These are phyloP conservation scores for Colletotrichum tropicale DNA, from an alignment of 2,329 filamentous ascomycete genomes.

Conservation along the genomic window DNA sequence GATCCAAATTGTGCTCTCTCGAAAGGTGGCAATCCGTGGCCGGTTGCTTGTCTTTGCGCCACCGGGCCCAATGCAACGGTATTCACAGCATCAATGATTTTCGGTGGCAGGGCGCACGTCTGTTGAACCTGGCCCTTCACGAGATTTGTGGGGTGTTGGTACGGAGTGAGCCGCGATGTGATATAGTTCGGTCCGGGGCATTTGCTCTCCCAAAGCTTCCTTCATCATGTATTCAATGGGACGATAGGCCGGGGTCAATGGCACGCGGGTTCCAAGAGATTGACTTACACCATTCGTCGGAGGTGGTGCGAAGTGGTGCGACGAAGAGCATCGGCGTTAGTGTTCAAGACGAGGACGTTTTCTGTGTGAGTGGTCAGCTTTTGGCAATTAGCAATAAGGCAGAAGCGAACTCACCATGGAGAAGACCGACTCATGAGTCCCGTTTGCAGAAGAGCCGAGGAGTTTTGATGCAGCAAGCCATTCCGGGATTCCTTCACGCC, in stretches of 20 bases:
- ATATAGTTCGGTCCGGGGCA: neutral
- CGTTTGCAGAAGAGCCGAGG: neutral
- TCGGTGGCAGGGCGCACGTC: neutral
- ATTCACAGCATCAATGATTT: neutral
- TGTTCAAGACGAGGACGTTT: neutral
- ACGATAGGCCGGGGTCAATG: neutral
- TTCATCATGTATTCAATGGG: neutral
- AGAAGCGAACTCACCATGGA: neutral
- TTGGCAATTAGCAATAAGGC: neutral
- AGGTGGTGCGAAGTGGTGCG: too few species aligned
- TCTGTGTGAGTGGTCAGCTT: neutral
- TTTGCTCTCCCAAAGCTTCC: neutral
- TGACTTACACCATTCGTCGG: too few species aligned
- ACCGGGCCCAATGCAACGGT: neutral
- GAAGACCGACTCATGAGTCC: too few species aligned
- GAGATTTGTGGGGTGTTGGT: neutral
- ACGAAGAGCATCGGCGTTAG: neutral
- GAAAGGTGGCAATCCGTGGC: neutral
- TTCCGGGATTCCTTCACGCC: neutral
- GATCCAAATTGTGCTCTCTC: neutral
- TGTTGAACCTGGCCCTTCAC: neutral
- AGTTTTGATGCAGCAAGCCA: neutral
- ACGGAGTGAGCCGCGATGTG: neutral
- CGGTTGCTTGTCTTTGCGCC: neutral
- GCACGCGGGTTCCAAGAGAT: neutral